phyloP scores from a whole-genome alignment of 805 yeast genomes.

The Saccharomyces mikatae region DNA sequence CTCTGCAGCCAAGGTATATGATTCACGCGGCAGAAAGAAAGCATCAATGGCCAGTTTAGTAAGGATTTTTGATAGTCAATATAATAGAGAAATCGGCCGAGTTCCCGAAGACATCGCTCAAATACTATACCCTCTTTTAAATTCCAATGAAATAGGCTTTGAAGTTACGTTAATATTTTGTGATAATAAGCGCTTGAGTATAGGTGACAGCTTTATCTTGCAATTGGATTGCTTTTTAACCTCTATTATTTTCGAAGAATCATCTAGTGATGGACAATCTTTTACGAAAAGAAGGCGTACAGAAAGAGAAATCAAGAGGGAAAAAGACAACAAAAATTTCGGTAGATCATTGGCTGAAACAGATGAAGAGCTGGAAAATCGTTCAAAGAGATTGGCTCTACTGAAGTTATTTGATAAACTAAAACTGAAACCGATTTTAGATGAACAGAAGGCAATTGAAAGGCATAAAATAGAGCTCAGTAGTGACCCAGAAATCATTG shows the following conservation, averaged over 20 bases:
- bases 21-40: slow-evolving; percentile 18
- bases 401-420: slow-evolving; percentile 48
- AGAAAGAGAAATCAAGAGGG: slow-evolving; percentile 15
- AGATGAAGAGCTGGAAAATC: slow-evolving; percentile 41
- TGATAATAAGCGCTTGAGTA: slow-evolving; percentile 45
- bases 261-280: slow-evolving; percentile 6
- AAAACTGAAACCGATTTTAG: slow-evolving; percentile 17
- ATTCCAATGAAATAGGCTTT: slow-evolving; percentile 44
- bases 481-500: slow-evolving; percentile 26
- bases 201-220: slow-evolving; percentile 70
- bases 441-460: slow-evolving; percentile 12
- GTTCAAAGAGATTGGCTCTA: slow-evolving; percentile 50
- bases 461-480: slow-evolving; percentile 1
- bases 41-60: slow-evolving; percentile 28
- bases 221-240: slow-evolving; percentile 60
- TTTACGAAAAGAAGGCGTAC: slow-evolving; percentile 6
- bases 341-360: slow-evolving; percentile 36
- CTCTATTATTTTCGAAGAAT: slow-evolving; percentile 25
- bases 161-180: slow-evolving; percentile 52
- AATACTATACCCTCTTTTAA: slow-evolving; percentile 54
- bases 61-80: slow-evolving; percentile 25
- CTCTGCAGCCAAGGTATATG: slow-evolving; percentile 14
- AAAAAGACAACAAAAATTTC: slow-evolving; percentile 5
- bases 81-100: slow-evolving; percentile 61
- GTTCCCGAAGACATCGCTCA: slow-evolving; percentile 62